A percentile compares a stretch with the other conserved stretches of the same genome.
Conservation (phyloP, 208 protist species). For the Naegleria lovaniensis region DNA sequence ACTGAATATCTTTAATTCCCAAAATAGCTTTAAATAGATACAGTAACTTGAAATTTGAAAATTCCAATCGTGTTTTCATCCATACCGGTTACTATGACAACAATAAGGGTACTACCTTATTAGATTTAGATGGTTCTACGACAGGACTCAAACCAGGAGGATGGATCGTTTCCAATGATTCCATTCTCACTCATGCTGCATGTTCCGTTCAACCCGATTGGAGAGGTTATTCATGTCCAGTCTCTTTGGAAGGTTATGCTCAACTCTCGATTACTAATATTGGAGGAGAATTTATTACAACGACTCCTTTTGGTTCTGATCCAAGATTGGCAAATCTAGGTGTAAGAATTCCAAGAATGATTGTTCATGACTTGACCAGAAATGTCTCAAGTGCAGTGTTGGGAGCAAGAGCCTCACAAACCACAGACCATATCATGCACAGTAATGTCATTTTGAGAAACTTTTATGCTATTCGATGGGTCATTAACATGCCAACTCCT, state of each 20-base stretch:
- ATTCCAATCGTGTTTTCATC: neutral
- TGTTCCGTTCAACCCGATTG: neutral
- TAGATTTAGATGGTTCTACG: neutral
- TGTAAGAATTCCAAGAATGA: neutral
- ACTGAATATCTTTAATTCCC: too few relatives aligned
- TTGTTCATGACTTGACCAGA: neutral
- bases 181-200: too few relatives aligned
- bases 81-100: neutral
- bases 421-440: neutral
- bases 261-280: neutral
- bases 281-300: too few relatives aligned
- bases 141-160: neutral
- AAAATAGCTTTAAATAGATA: conserved; percentile 15
- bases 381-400: neutral
- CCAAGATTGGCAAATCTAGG: neutral
- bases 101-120: neutral
- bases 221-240: neutral
- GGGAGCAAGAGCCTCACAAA: neutral
- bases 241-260: neutral
- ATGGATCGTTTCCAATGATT: neutral
- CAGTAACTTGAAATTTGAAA: neutral
- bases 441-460: neutral
- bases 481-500: neutral
- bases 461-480: neutral
- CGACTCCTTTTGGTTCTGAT: neutral